These are phyloP conservation scores for Quillaja saponaria DNA, from an alignment of 306 rosid species.

Conservation along the genomic window DNA sequence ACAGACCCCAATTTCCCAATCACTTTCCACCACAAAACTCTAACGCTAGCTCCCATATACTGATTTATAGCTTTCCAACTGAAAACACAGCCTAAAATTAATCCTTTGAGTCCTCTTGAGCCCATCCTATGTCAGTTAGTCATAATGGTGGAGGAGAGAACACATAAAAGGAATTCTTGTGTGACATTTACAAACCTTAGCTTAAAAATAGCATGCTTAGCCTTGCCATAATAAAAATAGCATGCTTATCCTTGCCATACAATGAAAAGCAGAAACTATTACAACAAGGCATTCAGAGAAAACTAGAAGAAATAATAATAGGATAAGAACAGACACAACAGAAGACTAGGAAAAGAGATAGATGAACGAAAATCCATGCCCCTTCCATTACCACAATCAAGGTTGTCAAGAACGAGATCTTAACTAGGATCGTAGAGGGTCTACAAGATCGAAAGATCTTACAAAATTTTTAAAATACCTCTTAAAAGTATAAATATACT, in stretches of 20 bases:
- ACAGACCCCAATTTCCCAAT: no score
- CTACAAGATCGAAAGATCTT: no score
- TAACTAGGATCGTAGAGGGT: no score
- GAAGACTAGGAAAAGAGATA: background rate
- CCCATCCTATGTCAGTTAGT: no score
- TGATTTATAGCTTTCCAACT: no score
- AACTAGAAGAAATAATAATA: background rate
- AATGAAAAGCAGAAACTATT: background rate
- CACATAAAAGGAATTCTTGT: background rate
- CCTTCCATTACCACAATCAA: background rate
- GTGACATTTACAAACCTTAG: conserved; percentile 8
- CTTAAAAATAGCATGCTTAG: background rate
- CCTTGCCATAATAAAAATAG: background rate
- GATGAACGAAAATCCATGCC: background rate
- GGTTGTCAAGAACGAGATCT: no score
- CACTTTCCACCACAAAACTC: background rate
- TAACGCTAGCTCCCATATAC: no score
- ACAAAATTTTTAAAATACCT: no score
- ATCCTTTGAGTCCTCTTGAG: no score
- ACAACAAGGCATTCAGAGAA: background rate
- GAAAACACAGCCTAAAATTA: no score
- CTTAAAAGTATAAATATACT: no score
- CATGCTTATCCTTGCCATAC: background rate
- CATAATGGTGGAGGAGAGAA: background rate
- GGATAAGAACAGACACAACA: no score